Evolutionary conservation across 257 asterid species (phyloP).

Genomic region (Ophiorrhiza pumila): DNA sequence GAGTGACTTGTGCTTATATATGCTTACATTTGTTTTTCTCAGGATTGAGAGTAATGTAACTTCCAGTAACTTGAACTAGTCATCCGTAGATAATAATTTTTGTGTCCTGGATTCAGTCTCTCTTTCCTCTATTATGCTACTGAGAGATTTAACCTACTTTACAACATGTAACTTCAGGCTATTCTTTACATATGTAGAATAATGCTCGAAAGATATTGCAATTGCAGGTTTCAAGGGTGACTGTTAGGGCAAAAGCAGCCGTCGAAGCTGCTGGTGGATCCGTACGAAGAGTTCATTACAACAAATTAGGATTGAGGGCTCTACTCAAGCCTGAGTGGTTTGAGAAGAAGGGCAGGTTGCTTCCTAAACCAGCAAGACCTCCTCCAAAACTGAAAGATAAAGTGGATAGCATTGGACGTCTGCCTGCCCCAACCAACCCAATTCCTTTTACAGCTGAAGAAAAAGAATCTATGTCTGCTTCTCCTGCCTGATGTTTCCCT

Average conservation of each 20-base stretch:
- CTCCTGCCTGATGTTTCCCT: slow-evolving; percentile 27
- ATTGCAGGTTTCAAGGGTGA: slow-evolving; percentile 82
- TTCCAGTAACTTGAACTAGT: background rate
- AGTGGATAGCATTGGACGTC: slow-evolving; percentile 87
- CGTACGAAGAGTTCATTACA: slow-evolving; percentile 87
- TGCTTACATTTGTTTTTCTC: background rate
- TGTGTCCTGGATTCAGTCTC: background rate
- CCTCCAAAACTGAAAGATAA: slow-evolving; percentile 80
- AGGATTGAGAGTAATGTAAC: too few relatives aligned
- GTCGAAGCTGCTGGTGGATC: slow-evolving; percentile 92
- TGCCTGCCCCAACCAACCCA: slow-evolving; percentile 91
- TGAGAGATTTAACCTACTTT: background rate
- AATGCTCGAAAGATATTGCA: background rate
- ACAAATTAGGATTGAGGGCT: slow-evolving; percentile 78
- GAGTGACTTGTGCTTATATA: background rate
- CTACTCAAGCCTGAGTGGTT: slow-evolving; percentile 94
- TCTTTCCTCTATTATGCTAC: background rate
- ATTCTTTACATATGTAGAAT: background rate
- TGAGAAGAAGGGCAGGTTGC: slow-evolving; percentile 87
- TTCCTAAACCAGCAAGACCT: slow-evolving; percentile 89
- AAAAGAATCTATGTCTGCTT: slow-evolving; percentile 38
- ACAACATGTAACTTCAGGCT: background rate
- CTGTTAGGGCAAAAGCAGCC: slow-evolving; percentile 87
- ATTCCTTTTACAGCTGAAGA: slow-evolving; percentile 61
- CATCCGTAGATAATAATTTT: background rate